Conservation (phyloP, 1,284 basidiomycete genomes). For the Rhizoctonia solani region DNA sequence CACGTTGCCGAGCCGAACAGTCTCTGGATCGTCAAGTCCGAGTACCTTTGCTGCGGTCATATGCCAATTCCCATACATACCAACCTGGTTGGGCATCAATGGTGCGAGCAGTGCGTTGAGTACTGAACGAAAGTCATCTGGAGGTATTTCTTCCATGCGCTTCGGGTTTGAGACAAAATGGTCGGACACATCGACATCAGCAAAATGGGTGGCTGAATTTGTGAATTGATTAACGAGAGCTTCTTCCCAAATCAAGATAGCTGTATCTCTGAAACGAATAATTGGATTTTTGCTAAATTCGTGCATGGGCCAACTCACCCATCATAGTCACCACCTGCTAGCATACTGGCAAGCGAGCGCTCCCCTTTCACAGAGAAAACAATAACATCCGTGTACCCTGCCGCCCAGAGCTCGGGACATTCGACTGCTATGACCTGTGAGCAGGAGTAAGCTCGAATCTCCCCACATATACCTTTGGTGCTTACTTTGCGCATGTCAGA, state of each 20-base stretch:
- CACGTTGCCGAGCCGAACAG: slow-evolving; percentile 26
- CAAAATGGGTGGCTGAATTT: slow-evolving; percentile 21
- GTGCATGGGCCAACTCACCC: background rate
- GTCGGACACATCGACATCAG: slow-evolving; percentile 15
- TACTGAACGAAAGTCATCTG: slow-evolving; percentile 1
- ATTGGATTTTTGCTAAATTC: background rate
- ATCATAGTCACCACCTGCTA: slow-evolving; percentile 34
- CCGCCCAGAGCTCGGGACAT: slow-evolving; percentile 9
- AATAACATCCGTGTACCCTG: slow-evolving; percentile 25
- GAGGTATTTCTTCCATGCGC: background rate
- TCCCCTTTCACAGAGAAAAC: slow-evolving; percentile 32
- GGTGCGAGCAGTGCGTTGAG: slow-evolving; percentile 12
- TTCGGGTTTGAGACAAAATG: background rate
- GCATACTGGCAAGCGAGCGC: slow-evolving; percentile 15
- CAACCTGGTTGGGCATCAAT: slow-evolving; percentile 11
- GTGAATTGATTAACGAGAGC: slow-evolving; percentile 16
- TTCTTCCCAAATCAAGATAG: slow-evolving; percentile 28
- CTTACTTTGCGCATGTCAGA: slow-evolving; percentile 30
- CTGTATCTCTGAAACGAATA: slow-evolving; percentile 15
- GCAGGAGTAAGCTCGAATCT: background rate
- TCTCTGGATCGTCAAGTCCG: slow-evolving; percentile 14
- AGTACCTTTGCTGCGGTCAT: background rate
- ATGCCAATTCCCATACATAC: slow-evolving; percentile 33
- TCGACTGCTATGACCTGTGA: slow-evolving; percentile 29
- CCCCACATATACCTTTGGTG: background rate